Conservation (phyloP, 2,329 filamentous ascomycete genomes). For the Colletotrichum lindemuthianum region DNA sequence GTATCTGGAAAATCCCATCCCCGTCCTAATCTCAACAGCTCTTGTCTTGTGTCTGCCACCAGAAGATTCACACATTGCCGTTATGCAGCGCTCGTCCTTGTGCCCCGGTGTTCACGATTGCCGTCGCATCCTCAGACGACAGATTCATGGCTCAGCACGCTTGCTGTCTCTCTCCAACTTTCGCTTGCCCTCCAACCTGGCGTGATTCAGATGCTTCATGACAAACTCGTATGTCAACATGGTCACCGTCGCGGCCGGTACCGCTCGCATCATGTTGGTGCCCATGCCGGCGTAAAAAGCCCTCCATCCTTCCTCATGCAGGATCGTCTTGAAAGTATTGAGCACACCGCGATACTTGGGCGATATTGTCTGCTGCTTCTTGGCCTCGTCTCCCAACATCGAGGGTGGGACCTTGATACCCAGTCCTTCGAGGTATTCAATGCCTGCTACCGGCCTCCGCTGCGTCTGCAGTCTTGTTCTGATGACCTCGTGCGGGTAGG, state of each 20-base stretch:
- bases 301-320: slow-evolving; percentile 92
- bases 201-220: slow-evolving; percentile 63
- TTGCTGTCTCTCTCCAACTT: slow-evolving; percentile 40
- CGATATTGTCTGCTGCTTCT: slow-evolving; percentile 42
- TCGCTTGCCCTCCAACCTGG: slow-evolving; percentile 51
- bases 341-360: slow-evolving; percentile 81
- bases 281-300: slow-evolving; percentile 98
- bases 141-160: slow-evolving; percentile 24
- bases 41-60: slow-evolving; percentile 13
- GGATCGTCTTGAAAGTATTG: slow-evolving; percentile 84
- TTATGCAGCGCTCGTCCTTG: slow-evolving; percentile 5
- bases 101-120: slow-evolving; percentile 3
- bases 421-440: slow-evolving; percentile 61
- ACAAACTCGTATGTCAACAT: slow-evolving; percentile 95
- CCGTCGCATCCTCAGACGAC: not conserved
- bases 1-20: slow-evolving; percentile 44
- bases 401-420: slow-evolving; percentile 53
- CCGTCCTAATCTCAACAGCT: slow-evolving; percentile 32
- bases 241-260: slow-evolving; percentile 95
- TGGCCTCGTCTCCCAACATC: slow-evolving; percentile 53
- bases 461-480: slow-evolving; percentile 95
- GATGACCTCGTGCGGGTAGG: slow-evolving; percentile 97
- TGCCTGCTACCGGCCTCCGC: slow-evolving; percentile 72
- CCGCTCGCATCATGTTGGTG: slow-evolving; percentile 95
- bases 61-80: slow-evolving; percentile 20